Conservation (phyloP, 148 eudicot species). For the Diospyros lotus region DNA sequence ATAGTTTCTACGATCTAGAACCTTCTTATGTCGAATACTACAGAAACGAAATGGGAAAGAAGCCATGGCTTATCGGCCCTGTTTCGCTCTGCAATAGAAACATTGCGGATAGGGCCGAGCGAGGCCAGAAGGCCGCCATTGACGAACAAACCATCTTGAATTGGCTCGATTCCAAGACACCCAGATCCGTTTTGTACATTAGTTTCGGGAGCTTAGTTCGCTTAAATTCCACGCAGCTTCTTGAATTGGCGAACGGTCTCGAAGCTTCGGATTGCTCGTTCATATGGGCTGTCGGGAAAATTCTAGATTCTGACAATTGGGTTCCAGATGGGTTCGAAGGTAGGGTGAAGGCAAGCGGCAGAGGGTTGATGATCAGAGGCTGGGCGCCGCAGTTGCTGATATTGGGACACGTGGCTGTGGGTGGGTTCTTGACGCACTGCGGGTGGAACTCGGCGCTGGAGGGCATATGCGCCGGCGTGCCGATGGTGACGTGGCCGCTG, state of each 20-base stretch:
- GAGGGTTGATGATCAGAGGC: conserved; percentile 28
- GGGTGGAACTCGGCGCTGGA: conserved; percentile 39
- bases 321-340: conserved; percentile 32
- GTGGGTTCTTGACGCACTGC: conserved; percentile 36
- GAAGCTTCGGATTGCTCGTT: conserved; percentile 45
- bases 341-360: conserved; percentile 13
- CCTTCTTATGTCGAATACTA: conserved; percentile 45
- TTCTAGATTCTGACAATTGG: conserved; percentile 23
- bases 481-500: conserved; percentile 37
- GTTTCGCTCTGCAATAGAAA: conserved; percentile 32
- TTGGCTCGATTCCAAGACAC: conserved; percentile 56
- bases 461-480: conserved; percentile 25
- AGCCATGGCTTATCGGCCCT: conserved; percentile 60
- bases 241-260: conserved; percentile 50
- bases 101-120: conserved; percentile 26
- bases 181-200: conserved; percentile 47
- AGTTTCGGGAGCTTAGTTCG: conserved; percentile 44
- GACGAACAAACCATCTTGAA: conserved; percentile 41
- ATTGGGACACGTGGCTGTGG: conserved; percentile 21
- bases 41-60: conserved; percentile 32
- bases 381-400: conserved; percentile 39
- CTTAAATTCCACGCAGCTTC: conserved; percentile 20
- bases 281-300: conserved; percentile 46
- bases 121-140: conserved; percentile 34
- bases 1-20: conserved; percentile 69